phyloP scores from a whole-genome alignment of 768 basidiomycete genomes.

The Russula brevipes region DNA sequence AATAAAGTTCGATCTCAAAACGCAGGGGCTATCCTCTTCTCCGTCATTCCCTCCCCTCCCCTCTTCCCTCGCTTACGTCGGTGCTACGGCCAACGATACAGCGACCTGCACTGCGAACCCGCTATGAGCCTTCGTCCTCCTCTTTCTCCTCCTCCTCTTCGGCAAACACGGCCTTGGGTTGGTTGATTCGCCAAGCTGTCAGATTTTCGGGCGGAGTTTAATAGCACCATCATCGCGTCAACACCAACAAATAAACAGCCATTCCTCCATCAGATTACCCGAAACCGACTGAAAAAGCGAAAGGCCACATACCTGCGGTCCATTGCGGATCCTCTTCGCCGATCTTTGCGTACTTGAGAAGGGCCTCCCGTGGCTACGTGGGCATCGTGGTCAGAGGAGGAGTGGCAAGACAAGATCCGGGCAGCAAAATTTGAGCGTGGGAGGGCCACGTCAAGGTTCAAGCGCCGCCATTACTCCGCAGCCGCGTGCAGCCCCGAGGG shows the following conservation, averaged over 20 bases:
- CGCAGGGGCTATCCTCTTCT: slow-evolving; percentile 60
- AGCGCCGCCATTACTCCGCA: slow-evolving; percentile 14
- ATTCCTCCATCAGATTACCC: slow-evolving; percentile 27
- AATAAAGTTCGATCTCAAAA: slow-evolving; percentile 81
- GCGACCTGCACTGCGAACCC: background rate
- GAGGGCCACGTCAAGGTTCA: slow-evolving; percentile 19
- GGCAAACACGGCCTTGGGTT: slow-evolving; percentile 82
- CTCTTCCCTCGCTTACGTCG: slow-evolving; percentile 17
- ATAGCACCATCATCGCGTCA: slow-evolving; percentile 37
- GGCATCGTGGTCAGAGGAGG: slow-evolving; percentile 16
- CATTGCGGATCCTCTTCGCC: slow-evolving; percentile 78
- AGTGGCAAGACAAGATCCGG: slow-evolving; percentile 9
- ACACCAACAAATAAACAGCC: slow-evolving; percentile 38
- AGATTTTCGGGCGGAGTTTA: slow-evolving; percentile 34
- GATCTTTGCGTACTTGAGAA: slow-evolving; percentile 83
- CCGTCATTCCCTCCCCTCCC: slow-evolving; percentile 26
- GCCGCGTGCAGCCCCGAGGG: slow-evolving; percentile 1
- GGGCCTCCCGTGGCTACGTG: slow-evolving; percentile 86
- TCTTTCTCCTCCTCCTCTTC: slow-evolving; percentile 51
- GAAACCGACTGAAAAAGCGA: background rate
- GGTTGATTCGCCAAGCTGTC: slow-evolving; percentile 81
- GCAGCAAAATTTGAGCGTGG: slow-evolving; percentile 12
- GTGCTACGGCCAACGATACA: slow-evolving; percentile 20
- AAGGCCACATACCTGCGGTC: slow-evolving; percentile 64
- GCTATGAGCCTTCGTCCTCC: slow-evolving; percentile 36